A percentile compares a stretch with the other conserved stretches of the same genome.
phyloP scores from a whole-genome alignment of 108 stramenopile genomes.

The Skeletonema costatum region DNA sequence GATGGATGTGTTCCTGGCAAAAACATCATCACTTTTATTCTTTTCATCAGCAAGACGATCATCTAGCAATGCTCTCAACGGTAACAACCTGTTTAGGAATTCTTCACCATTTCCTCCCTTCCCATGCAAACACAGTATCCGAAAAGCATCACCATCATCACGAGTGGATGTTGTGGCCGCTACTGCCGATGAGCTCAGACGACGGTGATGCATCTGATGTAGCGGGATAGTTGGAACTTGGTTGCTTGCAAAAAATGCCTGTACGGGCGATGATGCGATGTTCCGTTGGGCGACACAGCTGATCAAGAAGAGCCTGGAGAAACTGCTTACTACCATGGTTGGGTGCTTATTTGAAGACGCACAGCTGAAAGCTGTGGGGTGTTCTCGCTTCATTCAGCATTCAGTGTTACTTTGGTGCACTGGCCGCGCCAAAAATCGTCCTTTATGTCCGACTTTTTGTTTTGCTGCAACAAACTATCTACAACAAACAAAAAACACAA shows the following conservation, averaged over 20 bases:
- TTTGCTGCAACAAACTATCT: too few relatives aligned
- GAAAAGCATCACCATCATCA: not conserved
- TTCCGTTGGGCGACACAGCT: not conserved
- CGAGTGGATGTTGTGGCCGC: not conserved
- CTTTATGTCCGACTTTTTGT: too few relatives aligned
- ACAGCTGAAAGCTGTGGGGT: too few relatives aligned
- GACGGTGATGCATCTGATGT: not conserved
- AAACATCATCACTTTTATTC: not conserved
- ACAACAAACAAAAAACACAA: too few relatives aligned
- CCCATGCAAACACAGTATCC: constrained; percentile 80
- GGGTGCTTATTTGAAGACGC: not conserved
- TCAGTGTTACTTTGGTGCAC: too few relatives aligned
- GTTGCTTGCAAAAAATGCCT: not conserved
- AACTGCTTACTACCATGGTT: not conserved
- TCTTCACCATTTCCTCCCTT: constrained; percentile 68
- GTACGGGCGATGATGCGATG: not conserved
- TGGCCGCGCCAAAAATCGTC: too few relatives aligned
- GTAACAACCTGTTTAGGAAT: constrained; percentile 46
- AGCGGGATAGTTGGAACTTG: not conserved
- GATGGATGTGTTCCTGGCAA: constrained; percentile 23
- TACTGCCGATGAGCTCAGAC: not conserved
- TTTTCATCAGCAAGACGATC: constrained; percentile 16
- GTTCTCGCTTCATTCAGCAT: too few relatives aligned
- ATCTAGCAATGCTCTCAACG: constrained; percentile 36
- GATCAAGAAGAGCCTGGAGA: not conserved